Evolutionary conservation across 495 filamentous ascomycete genomes (phyloP).

Genomic region (Aspergillus egyptiacus): DNA sequence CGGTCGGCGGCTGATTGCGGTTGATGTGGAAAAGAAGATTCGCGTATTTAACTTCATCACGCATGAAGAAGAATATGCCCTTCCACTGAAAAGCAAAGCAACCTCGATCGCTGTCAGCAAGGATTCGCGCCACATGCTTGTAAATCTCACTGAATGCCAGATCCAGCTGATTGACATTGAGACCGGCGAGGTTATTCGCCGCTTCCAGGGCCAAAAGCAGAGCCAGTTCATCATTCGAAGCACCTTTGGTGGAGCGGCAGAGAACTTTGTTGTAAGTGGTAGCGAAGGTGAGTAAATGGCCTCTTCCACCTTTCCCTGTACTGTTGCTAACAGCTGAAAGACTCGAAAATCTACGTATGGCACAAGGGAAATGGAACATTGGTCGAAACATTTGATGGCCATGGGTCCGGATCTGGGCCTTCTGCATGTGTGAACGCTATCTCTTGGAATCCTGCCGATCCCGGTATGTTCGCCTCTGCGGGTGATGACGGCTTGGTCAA

Average conservation of each 20-base stretch:
- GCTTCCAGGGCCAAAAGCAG: slow-evolving; percentile 68
- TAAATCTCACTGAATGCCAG: slow-evolving; percentile 70
- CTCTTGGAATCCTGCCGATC: slow-evolving; percentile 79
- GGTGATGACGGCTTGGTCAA: slow-evolving; percentile 82
- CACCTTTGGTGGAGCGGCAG: slow-evolving; percentile 79
- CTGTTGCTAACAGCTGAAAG: slow-evolving; percentile 39
- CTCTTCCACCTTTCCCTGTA: neutral
- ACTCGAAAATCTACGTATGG: slow-evolving; percentile 81
- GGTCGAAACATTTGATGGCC: slow-evolving; percentile 71
- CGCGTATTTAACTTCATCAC: slow-evolving; percentile 78
- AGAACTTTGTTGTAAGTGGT: slow-evolving; percentile 85
- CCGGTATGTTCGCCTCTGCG: slow-evolving; percentile 82
- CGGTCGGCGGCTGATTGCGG: slow-evolving; percentile 69
- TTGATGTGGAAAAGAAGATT: slow-evolving; percentile 62
- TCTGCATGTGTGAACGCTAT: slow-evolving; percentile 91
- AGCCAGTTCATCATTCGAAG: slow-evolving; percentile 71
- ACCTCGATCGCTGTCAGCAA: slow-evolving; percentile 76
- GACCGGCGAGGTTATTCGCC: slow-evolving; percentile 62
- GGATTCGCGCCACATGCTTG: slow-evolving; percentile 72
- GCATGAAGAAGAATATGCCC: slow-evolving; percentile 66
- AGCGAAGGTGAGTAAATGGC: slow-evolving; percentile 65
- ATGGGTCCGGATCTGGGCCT: slow-evolving; percentile 60
- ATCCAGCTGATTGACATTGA: slow-evolving; percentile 73
- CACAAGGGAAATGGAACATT: slow-evolving; percentile 72
- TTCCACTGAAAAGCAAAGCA: slow-evolving; percentile 57